phyloP scores from a whole-genome alignment of 2,329 filamentous ascomycete species.

The Beauveria pseudobassiana region DNA sequence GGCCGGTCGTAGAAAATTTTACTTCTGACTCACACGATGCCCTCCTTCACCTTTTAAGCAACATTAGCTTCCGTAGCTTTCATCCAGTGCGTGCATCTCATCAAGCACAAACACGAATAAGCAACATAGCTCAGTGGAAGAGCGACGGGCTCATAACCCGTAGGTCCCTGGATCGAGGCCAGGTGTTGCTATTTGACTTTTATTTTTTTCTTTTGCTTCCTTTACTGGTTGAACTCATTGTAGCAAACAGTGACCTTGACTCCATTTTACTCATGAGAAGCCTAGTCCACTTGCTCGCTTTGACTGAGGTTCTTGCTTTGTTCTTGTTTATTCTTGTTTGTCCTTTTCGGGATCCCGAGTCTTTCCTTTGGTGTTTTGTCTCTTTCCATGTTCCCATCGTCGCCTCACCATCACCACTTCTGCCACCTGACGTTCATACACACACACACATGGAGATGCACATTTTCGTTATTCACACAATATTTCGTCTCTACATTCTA shows the following conservation, averaged over 20 bases:
- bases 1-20: too few relatives aligned
- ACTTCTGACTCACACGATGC: too few relatives aligned
- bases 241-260: background rate
- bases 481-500: background rate
- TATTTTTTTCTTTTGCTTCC: background rate
- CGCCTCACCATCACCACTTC: background rate
- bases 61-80: background rate
- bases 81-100: background rate
- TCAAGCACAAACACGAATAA: background rate
- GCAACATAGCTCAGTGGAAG: conserved; percentile 14
- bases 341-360: background rate
- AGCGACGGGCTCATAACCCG: conserved; percentile 12
- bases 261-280: background rate
- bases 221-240: background rate
- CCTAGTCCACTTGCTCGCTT: background rate
- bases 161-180: conserved; percentile 13
- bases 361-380: background rate
- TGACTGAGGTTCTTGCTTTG: background rate
- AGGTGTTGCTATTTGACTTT: conserved; percentile 11
- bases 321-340: background rate
- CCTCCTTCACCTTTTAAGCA: too few relatives aligned
- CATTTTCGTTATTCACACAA: background rate
- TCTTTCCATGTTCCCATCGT: background rate
- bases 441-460: background rate
- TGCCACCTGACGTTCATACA: background rate